Base-by-base conservation (phyloP, 2,329 filamentous ascomycete species). In the Zalaria sp. region DNA sequence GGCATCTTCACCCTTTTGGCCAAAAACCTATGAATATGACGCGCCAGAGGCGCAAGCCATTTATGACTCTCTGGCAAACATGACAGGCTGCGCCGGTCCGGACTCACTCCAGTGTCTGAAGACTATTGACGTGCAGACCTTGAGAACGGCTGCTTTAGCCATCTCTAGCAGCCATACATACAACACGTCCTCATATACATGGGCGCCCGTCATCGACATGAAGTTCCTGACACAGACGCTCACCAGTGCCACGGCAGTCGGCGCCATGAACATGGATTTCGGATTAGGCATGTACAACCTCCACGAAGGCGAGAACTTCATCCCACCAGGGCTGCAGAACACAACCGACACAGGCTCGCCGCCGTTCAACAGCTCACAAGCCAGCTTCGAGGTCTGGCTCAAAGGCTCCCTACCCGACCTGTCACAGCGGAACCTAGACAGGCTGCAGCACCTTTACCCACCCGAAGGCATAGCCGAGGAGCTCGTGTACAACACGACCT, bases 231-330 rank as follows among this genome's bases (percentile, higher is more conserved):
- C 51, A 2, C 54, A 63, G 42, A 60, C 61, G 11, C 59, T 80
- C 2, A 71, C 66, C 3, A 47, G 63, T 1, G 67, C 66, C 1
- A 58, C 68, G 0, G 47, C 49, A 0, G 54, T 51, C 3, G 56
- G 59, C 0, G 39, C 48, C 3, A 55, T 75, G 5, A 67, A 72
- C 40, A 64, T 65, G 2, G 62, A 70, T 2, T 53, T 58, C 5
- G 64, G 67, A 0, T 71, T 70, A 47, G 64, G 66, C n/a, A 72
- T 70, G 63, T 79, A 78, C 54, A 80, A 80, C 52, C 65, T 69
- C 0, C 71, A 77, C 51, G 76, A 80, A 55, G 75, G 77, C 25
- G 69, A 79, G 53, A 75, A 73, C 47, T 80, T 81, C 49, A 60
- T 77, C 25, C 73, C 73, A 0, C 53, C 66, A 0, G 70, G 67